A percentile compares a stretch with the other conserved stretches of the same genome.
Evolutionary conservation across 2,329 filamentous ascomycete genomes (phyloP).

Genomic region (Talaromyces atroroseus): DNA sequence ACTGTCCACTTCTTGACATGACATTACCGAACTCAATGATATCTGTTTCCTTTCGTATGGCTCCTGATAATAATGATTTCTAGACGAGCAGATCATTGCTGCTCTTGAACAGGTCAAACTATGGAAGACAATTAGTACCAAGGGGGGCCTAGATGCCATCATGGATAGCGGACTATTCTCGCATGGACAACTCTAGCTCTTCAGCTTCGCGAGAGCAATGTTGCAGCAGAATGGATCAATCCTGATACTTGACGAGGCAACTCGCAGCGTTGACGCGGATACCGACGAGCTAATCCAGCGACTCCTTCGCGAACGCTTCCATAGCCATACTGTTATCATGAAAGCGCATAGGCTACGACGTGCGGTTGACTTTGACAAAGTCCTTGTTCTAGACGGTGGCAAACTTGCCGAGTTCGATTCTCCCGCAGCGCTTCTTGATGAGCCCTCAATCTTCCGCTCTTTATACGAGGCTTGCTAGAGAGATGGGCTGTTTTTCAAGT

Average conservation of each 20-base stretch:
- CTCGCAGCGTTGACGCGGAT: slow-evolving; percentile 46
- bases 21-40: too few species aligned
- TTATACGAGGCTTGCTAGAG: slow-evolving; percentile 20
- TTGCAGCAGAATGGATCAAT: slow-evolving; percentile 42
- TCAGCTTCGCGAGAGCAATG: slow-evolving; percentile 57
- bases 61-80: too few species aligned
- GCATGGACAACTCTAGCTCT: slow-evolving; percentile 59
- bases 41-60: too few species aligned
- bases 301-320: slow-evolving; percentile 50
- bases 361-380: slow-evolving; percentile 34
- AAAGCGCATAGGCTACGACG: slow-evolving; percentile 52
- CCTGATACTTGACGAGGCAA: slow-evolving; percentile 41
- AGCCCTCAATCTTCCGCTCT: slow-evolving; percentile 31
- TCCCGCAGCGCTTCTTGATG: slow-evolving; percentile 31
- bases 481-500: too few species aligned
- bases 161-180: slow-evolving; percentile 48
- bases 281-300: slow-evolving; percentile 56
- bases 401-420: slow-evolving; percentile 30
- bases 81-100: too few species aligned
- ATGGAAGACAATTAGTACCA: slow-evolving; percentile 23
- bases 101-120: slow-evolving; percentile 35
- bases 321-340: slow-evolving; percentile 53
- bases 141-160: slow-evolving; percentile 28
- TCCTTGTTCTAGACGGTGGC: slow-evolving; percentile 32
- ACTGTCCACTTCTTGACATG: too few species aligned